A percentile compares a stretch with the other conserved stretches of the same genome.
phyloP scores from a whole-genome alignment of 2,329 filamentous ascomycete species.

The Alternaria atra region DNA sequence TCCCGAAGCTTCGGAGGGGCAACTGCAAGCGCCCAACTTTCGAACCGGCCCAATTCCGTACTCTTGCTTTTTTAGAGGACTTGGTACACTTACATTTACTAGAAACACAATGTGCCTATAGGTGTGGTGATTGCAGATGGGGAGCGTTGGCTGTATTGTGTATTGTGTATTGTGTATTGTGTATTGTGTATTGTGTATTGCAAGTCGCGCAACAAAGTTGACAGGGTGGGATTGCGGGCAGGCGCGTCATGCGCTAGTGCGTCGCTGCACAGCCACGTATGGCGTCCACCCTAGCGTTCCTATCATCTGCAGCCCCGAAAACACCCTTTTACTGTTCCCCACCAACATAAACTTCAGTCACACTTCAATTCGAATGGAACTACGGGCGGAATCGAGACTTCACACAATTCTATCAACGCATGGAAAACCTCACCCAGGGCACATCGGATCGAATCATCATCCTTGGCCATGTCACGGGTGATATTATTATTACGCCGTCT shows the following conservation, averaged over 20 bases:
- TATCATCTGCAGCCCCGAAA: too few relatives aligned
- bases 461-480: too few relatives aligned
- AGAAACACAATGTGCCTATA: background rate
- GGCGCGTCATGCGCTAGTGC: conserved; percentile 20
- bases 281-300: background rate
- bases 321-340: too few relatives aligned
- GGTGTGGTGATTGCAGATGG: background rate
- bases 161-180: background rate
- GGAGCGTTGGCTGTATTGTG: background rate
- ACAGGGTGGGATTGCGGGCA: background rate
- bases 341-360: too few relatives aligned
- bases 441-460: too few relatives aligned
- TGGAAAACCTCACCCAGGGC: too few relatives aligned
- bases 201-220: conserved; percentile 14
- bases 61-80: background rate
- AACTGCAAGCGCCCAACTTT: background rate
- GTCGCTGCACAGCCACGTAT: conserved; percentile 18
- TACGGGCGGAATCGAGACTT: too few relatives aligned
- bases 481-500: background rate
- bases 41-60: background rate
- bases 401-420: too few relatives aligned
- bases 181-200: background rate
- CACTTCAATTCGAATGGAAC: too few relatives aligned
- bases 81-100: background rate
- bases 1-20: conserved; percentile 26